Conservation (phyloP, 371 early-diverging fungal species). For the Apophysomyces elegans region DNA sequence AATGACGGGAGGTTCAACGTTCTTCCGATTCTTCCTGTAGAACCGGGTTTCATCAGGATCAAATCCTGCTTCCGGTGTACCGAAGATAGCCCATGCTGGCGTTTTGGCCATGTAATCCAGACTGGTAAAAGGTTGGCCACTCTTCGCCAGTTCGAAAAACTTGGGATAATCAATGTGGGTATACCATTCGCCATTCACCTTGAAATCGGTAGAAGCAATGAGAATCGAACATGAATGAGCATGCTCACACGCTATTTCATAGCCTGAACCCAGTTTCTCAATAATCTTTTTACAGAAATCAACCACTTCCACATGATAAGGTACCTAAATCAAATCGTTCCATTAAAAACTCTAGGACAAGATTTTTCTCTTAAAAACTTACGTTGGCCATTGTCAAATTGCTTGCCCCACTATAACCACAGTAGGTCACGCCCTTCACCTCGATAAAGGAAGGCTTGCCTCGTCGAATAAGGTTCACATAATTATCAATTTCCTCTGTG, state of each 20-base stretch:
- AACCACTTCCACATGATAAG: conserved; percentile 81
- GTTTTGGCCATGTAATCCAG: conserved; percentile 77
- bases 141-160: conserved; percentile 72
- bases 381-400: conserved; percentile 74
- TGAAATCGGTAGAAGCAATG: conserved; percentile 72
- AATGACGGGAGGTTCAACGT: conserved; percentile 21
- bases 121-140: conserved; percentile 67
- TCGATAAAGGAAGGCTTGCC: conserved; percentile 84
- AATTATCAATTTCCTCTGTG: conserved; percentile 72
- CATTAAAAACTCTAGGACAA: neutral
- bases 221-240: conserved; percentile 79
- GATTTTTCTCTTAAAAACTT: conserved; percentile 30
- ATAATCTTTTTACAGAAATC: conserved; percentile 68
- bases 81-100: conserved; percentile 80
- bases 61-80: conserved; percentile 76
- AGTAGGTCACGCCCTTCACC: conserved; percentile 77
- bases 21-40: conserved; percentile 64
- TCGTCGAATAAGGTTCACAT: conserved; percentile 72
- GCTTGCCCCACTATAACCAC: conserved; percentile 70
- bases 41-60: conserved; percentile 76
- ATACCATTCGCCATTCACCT: conserved; percentile 74
- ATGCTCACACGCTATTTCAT: conserved; percentile 79
- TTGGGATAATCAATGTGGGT: conserved; percentile 83
- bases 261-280: conserved; percentile 60
- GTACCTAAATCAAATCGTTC: conserved; percentile 47